These are phyloP conservation scores for Neonectria hederae DNA, from an alignment of 2,329 filamentous ascomycete genomes.

Conservation along the genomic window DNA sequence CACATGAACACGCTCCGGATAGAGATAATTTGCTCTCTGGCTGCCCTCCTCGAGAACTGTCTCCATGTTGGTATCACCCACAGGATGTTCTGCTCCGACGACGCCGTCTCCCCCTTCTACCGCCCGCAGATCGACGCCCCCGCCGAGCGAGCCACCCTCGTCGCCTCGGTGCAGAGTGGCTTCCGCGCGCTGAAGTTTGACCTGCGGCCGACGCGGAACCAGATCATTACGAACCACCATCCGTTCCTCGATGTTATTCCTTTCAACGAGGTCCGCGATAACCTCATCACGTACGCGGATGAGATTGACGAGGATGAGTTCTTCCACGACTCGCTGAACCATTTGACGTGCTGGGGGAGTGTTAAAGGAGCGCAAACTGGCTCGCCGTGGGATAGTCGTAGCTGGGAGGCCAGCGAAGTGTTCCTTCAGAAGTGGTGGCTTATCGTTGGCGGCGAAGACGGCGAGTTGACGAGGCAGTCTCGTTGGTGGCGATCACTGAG, in stretches of 20 bases:
- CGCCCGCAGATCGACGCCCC: slow-evolving; percentile 28
- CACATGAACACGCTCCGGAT: slow-evolving; percentile 42
- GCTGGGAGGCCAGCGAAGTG: slow-evolving; percentile 43
- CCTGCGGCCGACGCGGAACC: slow-evolving; percentile 39
- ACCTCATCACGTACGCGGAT: slow-evolving; percentile 37
- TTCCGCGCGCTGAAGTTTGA: slow-evolving; percentile 39
- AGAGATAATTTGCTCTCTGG: slow-evolving; percentile 39
- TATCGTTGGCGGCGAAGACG: slow-evolving; percentile 42
- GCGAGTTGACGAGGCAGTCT: slow-evolving; percentile 42
- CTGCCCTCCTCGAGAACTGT: slow-evolving; percentile 40
- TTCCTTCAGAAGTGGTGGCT: slow-evolving; percentile 44
- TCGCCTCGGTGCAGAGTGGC: slow-evolving; percentile 33
- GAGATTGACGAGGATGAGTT: slow-evolving; percentile 42
- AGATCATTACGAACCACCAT: slow-evolving; percentile 39
- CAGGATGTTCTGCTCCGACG: slow-evolving; percentile 39
- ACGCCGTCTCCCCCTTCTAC: slow-evolving; percentile 39
- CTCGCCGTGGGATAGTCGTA: slow-evolving; percentile 43
- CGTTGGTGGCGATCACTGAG: slow-evolving; percentile 43
- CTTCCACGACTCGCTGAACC: slow-evolving; percentile 43
- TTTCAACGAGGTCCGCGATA: slow-evolving; percentile 40
- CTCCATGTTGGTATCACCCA: slow-evolving; percentile 39
- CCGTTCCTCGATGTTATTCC: slow-evolving; percentile 43
- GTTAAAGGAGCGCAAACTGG: slow-evolving; percentile 38
- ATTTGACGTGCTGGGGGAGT: slow-evolving; percentile 44
- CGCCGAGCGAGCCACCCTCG: slow-evolving; percentile 23